Evolutionary conservation across 2,329 filamentous ascomycete genomes (phyloP).

Genomic region (Calonectria naviculata): DNA sequence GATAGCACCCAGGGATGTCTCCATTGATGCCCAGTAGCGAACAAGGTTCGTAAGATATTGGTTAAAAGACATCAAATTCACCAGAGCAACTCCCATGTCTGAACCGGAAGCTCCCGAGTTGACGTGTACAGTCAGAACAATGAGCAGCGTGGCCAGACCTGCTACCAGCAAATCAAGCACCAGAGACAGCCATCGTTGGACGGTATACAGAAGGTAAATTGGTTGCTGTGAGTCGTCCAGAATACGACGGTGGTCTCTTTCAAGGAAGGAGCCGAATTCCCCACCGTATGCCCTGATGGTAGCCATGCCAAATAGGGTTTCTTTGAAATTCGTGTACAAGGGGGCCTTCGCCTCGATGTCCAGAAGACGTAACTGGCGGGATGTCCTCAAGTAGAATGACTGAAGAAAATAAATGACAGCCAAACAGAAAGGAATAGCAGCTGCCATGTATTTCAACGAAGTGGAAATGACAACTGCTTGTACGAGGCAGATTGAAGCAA

Average conservation of each 20-base stretch:
- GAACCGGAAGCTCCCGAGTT: conserved; percentile 13
- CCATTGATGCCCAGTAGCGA: conserved; percentile 44
- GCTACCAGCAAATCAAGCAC: conserved; percentile 39
- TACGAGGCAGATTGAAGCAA: conserved; percentile 32
- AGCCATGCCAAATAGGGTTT: conserved; percentile 57
- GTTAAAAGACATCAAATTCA: conserved; percentile 44
- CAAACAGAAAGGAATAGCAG: conserved; percentile 28
- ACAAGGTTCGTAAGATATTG: conserved; percentile 43
- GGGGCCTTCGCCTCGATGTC: conserved; percentile 63
- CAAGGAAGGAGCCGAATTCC: conserved; percentile 51
- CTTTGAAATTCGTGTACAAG: conserved; percentile 61
- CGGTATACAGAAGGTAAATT: conserved; percentile 54
- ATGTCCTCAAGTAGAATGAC: no score
- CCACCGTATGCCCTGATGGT: conserved; percentile 60
- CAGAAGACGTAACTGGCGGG: conserved; percentile 61
- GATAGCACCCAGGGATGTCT: conserved; percentile 42
- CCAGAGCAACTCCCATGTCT: conserved; percentile 39
- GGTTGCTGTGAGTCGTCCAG: conserved; percentile 58
- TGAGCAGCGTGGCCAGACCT: conserved; percentile 29
- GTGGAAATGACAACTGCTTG: conserved; percentile 33
- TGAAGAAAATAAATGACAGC: conserved; percentile 14
- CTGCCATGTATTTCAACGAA: conserved; percentile 30
- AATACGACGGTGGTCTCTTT: conserved; percentile 45
- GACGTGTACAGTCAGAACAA: conserved; percentile 30
- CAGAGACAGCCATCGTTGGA: conserved; percentile 38